Conservation (phyloP, 257 asterid species). For the Nyctanthes arbortristis region DNA sequence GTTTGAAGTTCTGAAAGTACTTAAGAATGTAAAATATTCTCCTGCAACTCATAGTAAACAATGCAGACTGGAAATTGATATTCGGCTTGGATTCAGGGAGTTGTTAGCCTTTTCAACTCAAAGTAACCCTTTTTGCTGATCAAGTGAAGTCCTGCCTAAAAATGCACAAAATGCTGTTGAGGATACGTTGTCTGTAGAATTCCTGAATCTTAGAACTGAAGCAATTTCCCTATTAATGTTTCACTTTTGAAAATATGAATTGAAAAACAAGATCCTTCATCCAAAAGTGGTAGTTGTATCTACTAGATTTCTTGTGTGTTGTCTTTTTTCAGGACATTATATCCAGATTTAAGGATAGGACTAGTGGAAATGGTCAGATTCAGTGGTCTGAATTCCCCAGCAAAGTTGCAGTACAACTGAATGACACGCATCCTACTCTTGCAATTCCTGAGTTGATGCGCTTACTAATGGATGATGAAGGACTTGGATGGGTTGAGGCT, state of each 20-base stretch:
- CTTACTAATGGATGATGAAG: slow-evolving; percentile 86
- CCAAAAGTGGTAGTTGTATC: slow-evolving; percentile 23
- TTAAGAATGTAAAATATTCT: not conserved
- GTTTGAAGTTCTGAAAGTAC: slow-evolving; percentile 13
- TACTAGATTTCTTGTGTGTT: slow-evolving; percentile 14
- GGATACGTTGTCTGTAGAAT: too few species aligned
- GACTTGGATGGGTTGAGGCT: slow-evolving; percentile 98
- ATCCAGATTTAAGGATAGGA: slow-evolving; percentile 85
- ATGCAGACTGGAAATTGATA: not conserved
- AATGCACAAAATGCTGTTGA: not conserved
- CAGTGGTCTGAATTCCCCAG: slow-evolving; percentile 85
- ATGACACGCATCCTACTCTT: slow-evolving; percentile 98
- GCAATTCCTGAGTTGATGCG: slow-evolving; percentile 99
- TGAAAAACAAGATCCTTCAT: slow-evolving; percentile 13
- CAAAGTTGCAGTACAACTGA: slow-evolving; percentile 94
- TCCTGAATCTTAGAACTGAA: not conserved
- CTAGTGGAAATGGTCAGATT: slow-evolving; percentile 42
- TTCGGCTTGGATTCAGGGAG: not conserved
- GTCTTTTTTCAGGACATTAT: slow-evolving; percentile 72
- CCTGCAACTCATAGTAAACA: not conserved
- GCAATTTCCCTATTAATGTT: slow-evolving; percentile 6
- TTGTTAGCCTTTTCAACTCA: not conserved
- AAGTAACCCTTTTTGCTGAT: not conserved
- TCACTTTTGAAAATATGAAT: slow-evolving; percentile 8
- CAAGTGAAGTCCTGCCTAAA: not conserved